Percentiles rank a stretch among this genome's conserved stretches.
Conservation (phyloP, 768 basidiomycete species). For the Russula sp. region DNA sequence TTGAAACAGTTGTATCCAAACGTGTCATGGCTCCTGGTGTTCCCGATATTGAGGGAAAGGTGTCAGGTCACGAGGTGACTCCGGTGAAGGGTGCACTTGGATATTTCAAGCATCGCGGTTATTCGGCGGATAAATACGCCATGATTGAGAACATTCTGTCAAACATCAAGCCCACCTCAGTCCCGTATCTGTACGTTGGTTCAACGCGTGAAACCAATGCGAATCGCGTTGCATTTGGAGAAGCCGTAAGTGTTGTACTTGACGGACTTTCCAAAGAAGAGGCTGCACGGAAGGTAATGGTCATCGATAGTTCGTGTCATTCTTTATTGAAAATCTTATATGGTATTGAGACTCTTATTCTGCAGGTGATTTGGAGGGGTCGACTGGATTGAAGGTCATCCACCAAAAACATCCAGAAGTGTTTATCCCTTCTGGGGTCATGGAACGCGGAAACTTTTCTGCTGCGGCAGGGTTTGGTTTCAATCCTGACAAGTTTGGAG, state of each 20-base stretch:
- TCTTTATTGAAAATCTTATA: neutral
- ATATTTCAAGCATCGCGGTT: slow-evolving; percentile 61
- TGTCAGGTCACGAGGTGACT: slow-evolving; percentile 81
- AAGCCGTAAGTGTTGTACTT: slow-evolving; percentile 73
- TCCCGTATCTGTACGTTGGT: slow-evolving; percentile 59
- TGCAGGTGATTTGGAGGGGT: slow-evolving; percentile 77
- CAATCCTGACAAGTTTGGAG: slow-evolving; percentile 72
- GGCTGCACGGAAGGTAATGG: slow-evolving; percentile 72
- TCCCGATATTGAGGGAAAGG: slow-evolving; percentile 67
- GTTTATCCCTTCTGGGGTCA: slow-evolving; percentile 77
- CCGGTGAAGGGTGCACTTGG: slow-evolving; percentile 73
- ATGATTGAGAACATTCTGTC: slow-evolving; percentile 47
- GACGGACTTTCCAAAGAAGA: slow-evolving; percentile 72
- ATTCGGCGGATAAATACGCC: slow-evolving; percentile 31
- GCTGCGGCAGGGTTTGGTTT: slow-evolving; percentile 87
- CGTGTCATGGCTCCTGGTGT: slow-evolving; percentile 40
- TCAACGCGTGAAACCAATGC: slow-evolving; percentile 69
- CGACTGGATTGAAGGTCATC: slow-evolving; percentile 81
- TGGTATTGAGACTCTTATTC: slow-evolving; percentile 10
- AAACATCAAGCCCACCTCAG: slow-evolving; percentile 51
- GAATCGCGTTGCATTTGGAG: slow-evolving; percentile 78
- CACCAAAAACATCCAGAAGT: slow-evolving; percentile 89
- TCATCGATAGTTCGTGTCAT: slow-evolving; percentile 64
- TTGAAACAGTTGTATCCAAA: slow-evolving; percentile 54
- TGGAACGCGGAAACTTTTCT: slow-evolving; percentile 80